Base-by-base conservation (phyloP, 2,329 filamentous ascomycete species). In the Botryotinia convoluta region DNA sequence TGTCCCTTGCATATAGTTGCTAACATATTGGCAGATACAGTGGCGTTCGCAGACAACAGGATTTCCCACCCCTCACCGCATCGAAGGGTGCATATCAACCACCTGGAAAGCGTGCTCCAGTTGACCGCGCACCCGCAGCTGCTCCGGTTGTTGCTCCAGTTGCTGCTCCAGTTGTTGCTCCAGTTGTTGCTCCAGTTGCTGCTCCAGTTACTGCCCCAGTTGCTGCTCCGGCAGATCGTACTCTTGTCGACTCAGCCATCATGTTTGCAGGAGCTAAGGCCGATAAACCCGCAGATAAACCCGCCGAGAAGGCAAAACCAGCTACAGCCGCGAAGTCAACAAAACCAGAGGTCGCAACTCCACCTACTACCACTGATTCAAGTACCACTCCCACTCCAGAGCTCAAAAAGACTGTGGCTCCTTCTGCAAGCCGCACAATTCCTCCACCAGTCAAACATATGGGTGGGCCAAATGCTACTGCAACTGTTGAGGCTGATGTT, bases 211-310 rank as follows among this genome's bases (percentile, higher is more conserved):
- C 65, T 16, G 48, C 65, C 2, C 35, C 48, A 22, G 64, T 57
- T 3, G 18, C 65, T 32, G 48, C 48, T 32, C 65, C 65, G 20
- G 65, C 65, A 20, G 65, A 68, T 22, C 65, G 70, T 54, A 51
- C 39, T 32, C 93, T 93, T 22, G 88, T 95, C 69, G 93, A 97
- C 80, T 93, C 94, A 74, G 93, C 95, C 48, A 97, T 97, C 80
- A 97, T 98, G 79, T 95, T 93, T 10, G 91, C 94, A n/a, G 91
- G 94, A 79, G 85, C 97, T 74, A 67, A 75, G 54, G 65, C 74
- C 18, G 80, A 81, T n/a, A 79, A 78, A 63, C 68, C 75, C 51
- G 65, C 74, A 16, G 80, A 81, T 22, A 79, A 78, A 67, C 68
- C 75, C 51, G 65, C 73, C 20, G 80, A 81, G 8, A 79, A 78